These are phyloP conservation scores for Lomentospora prolificans DNA, from an alignment of 2,329 filamentous ascomycete genomes.

Conservation along the genomic window DNA sequence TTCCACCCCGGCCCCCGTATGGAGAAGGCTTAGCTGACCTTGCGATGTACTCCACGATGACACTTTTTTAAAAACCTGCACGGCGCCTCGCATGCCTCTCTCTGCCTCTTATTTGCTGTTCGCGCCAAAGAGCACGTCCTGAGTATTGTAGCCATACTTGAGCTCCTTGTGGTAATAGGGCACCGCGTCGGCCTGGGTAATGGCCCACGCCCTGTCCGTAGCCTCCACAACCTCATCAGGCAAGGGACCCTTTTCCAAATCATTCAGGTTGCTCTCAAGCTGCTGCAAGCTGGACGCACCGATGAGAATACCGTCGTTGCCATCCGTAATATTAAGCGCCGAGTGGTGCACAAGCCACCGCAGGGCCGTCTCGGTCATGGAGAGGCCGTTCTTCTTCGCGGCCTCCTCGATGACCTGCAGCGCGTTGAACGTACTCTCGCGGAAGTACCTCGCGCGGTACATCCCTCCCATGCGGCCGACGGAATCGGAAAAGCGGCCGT, in stretches of 20 bases:
- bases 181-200: slow-evolving; percentile 48
- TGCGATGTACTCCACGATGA: too few relatives aligned
- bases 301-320: slow-evolving; percentile 50
- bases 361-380: slow-evolving; percentile 62
- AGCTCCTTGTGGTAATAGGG: slow-evolving; percentile 51
- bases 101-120: slow-evolving; percentile 26
- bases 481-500: slow-evolving; percentile 60
- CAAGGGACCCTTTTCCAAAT: slow-evolving; percentile 59
- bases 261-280: slow-evolving; percentile 46
- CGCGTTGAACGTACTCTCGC: slow-evolving; percentile 52
- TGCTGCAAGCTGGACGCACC: slow-evolving; percentile 49
- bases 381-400: slow-evolving; percentile 56
- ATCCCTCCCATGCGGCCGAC: slow-evolving; percentile 38
- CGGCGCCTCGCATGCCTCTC: not conserved
- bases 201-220: slow-evolving; percentile 67
- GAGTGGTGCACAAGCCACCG: slow-evolving; percentile 68
- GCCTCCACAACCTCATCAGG: slow-evolving; percentile 66
- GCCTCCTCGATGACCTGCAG: slow-evolving; percentile 59
- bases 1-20: too few relatives aligned
- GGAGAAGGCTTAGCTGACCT: too few relatives aligned
- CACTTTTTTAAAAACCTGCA: too few relatives aligned
- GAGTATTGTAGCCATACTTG: slow-evolving; percentile 57
- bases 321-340: slow-evolving; percentile 37
- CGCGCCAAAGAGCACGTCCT: slow-evolving; percentile 45
- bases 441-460: slow-evolving; percentile 65